Evolutionary conservation across 2,329 filamentous ascomycete genomes (phyloP), one percentile per base, ranked within the genome.

Genomic region (Neocucurbitaria cava): DNA sequence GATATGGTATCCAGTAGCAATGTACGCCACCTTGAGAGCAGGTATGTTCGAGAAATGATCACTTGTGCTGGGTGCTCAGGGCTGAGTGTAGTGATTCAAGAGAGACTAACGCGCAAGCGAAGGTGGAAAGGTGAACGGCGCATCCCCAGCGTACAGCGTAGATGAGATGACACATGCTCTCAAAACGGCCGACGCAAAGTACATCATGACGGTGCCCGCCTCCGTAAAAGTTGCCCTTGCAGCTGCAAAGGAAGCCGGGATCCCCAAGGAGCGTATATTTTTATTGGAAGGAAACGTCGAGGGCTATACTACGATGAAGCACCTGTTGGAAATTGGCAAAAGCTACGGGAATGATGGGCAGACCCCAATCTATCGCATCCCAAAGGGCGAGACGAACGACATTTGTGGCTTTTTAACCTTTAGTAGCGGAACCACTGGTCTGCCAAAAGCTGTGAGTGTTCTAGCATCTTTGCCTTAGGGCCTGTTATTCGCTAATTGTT

Each of bases 91-190:
- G n/a, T n/a, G n/a, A n/a, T n/a, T n/a, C n/a, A n/a, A n/a, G n/a
- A 31, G 28, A 31, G 7, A 31, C 28, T 31, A 13, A 31, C 28
- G 8, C 28, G 28, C 28, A 31, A 8, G 28, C 28, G 7, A 13
- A 7, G 82, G 79, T 60, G 86, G 82, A 8, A 78, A 85, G 21
- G 82, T 88, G 0, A 84, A 81, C 1, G 86, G 87, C 1, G 86
- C 85, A 0, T 85, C 81, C 8, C 86, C 86, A 0, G 86, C 85
- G 0, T 89, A 89, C 69, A 87, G 83, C 51, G 78, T 84, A 18
- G 87, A 89, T 43, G 87, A 89, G 62, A 87, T 89, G 83, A 82
- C 80, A 0, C 87, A 87, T 69, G 85, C 85, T 1, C 74, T 89
- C 2, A 80, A 82, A 61, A 85, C 79, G 1, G 82, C 79, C 0